phyloP scores from a whole-genome alignment of 2,329 filamentous ascomycete species.

The Botryotinia globosa region DNA sequence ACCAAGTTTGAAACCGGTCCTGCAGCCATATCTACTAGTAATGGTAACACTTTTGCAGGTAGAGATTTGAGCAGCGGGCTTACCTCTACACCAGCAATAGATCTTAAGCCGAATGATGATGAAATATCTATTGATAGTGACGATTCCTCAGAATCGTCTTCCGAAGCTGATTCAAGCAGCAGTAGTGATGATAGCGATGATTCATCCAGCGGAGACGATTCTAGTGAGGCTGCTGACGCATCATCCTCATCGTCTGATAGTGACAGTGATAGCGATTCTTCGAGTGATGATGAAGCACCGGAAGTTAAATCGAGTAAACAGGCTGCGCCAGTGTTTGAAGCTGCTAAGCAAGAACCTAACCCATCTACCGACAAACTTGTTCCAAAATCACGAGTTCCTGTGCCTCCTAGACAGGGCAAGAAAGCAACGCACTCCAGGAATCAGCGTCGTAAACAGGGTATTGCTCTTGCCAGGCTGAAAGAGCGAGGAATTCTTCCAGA shows the following conservation, averaged over 20 bases:
- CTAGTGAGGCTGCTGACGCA: slow-evolving; percentile 22
- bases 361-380: slow-evolving; percentile 4
- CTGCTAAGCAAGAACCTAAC: background rate
- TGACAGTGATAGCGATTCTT: slow-evolving; percentile 29
- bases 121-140: slow-evolving; percentile 21
- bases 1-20: slow-evolving; percentile 26
- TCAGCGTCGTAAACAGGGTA: slow-evolving; percentile 48
- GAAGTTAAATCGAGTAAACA: slow-evolving; percentile 43
- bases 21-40: slow-evolving; percentile 29
- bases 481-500: slow-evolving; percentile 49
- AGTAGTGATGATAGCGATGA: slow-evolving; percentile 21
- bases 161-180: slow-evolving; percentile 23
- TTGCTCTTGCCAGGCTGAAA: slow-evolving; percentile 52
- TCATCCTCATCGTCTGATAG: slow-evolving; percentile 23
- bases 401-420: slow-evolving; percentile 49
- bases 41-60: slow-evolving; percentile 31
- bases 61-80: slow-evolving; percentile 25
- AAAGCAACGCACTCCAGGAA: slow-evolving; percentile 54
- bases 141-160: slow-evolving; percentile 16
- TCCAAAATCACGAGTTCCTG: slow-evolving; percentile 4
- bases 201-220: slow-evolving; percentile 23
- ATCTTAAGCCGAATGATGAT: slow-evolving; percentile 33
- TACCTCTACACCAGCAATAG: slow-evolving; percentile 33
- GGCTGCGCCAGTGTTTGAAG: background rate
- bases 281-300: slow-evolving; percentile 40